These are phyloP conservation scores for Oryza glumipatula DNA, from an alignment of 176 grass and related monocot species.

Conservation along the genomic window DNA sequence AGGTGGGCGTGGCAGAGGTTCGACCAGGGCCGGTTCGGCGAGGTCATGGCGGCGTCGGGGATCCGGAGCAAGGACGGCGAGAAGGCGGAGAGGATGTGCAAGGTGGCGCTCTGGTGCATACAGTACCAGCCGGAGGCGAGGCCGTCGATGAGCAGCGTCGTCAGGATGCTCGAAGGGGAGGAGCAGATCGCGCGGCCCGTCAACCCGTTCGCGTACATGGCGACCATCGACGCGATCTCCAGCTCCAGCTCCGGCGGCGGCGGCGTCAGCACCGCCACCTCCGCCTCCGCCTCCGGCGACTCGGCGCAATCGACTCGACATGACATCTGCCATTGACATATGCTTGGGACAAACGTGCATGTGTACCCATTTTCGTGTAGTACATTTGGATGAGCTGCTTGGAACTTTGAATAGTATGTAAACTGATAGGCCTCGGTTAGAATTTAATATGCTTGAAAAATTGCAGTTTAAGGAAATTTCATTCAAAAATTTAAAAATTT, in stretches of 20 bases:
- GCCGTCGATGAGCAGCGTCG: conserved; percentile 69
- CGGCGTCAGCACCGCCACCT: neutral
- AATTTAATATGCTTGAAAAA: too few species aligned
- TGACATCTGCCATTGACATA: neutral
- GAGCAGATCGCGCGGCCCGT: conserved; percentile 51
- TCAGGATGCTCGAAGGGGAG: conserved; percentile 82
- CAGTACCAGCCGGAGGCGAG: conserved; percentile 63
- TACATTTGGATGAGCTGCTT: too few species aligned
- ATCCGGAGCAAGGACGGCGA: conserved; percentile 18
- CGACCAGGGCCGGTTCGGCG: conserved; percentile 44
- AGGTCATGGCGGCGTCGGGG: conserved; percentile 40
- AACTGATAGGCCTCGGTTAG: too few species aligned
- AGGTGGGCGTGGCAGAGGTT: conserved; percentile 70
- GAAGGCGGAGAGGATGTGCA: conserved; percentile 74
- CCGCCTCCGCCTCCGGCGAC: neutral
- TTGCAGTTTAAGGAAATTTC: too few species aligned
- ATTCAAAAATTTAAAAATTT: too few species aligned
- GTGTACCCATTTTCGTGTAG: too few species aligned
- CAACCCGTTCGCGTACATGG: conserved; percentile 58
- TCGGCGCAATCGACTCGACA: neutral
- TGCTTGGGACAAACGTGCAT: too few species aligned
- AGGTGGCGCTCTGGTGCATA: conserved; percentile 79
- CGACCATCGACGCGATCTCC: conserved; percentile 8
- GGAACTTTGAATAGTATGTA: too few species aligned
- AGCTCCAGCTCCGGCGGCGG: conserved; percentile 14